Conservation (phyloP, 2,329 filamentous ascomycete species). For the Aspergillus pseudotamarii region DNA sequence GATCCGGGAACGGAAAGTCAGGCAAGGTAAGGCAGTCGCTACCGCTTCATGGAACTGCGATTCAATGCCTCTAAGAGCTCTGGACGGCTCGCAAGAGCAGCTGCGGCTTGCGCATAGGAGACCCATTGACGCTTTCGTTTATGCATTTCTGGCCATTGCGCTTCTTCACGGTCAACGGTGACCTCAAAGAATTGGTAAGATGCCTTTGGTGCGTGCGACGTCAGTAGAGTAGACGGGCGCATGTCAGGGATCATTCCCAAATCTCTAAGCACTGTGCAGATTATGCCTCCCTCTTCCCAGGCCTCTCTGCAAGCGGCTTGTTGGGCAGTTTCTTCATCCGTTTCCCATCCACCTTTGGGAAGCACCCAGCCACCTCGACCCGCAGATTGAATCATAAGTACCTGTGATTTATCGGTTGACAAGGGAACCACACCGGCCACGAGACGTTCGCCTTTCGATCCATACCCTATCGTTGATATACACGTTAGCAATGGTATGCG, state of each 20-base stretch:
- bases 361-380: conserved; percentile 92
- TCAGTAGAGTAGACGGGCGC: conserved; percentile 59
- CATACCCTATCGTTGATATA: conserved; percentile 69
- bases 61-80: conserved; percentile 88
- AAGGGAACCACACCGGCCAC: conserved; percentile 94
- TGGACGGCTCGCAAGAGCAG: conserved; percentile 74
- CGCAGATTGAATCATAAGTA: conserved; percentile 91
- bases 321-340: conserved; percentile 83
- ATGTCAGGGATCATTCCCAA: conserved; percentile 85
- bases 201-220: conserved; percentile 67
- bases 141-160: conserved; percentile 89
- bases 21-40: conserved; percentile 22
- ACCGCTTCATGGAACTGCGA: conserved; percentile 70
- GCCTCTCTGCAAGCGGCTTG: conserved; percentile 86
- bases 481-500: conserved; percentile 23
- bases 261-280: conserved; percentile 80
- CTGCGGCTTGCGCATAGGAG: conserved; percentile 77
- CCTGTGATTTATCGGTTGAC: conserved; percentile 80
- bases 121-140: conserved; percentile 93
- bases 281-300: conserved; percentile 96
- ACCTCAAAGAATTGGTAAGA: conserved; percentile 70
- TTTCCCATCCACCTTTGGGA: conserved; percentile 97
- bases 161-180: conserved; percentile 81
- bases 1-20: conserved; percentile 1
- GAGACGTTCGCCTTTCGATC: conserved; percentile 85